Evolutionary conservation across 1,284 basidiomycete species (phyloP), one percentile per base, ranked within the genome.

Genomic region (Cerioporus squamosus): DNA sequence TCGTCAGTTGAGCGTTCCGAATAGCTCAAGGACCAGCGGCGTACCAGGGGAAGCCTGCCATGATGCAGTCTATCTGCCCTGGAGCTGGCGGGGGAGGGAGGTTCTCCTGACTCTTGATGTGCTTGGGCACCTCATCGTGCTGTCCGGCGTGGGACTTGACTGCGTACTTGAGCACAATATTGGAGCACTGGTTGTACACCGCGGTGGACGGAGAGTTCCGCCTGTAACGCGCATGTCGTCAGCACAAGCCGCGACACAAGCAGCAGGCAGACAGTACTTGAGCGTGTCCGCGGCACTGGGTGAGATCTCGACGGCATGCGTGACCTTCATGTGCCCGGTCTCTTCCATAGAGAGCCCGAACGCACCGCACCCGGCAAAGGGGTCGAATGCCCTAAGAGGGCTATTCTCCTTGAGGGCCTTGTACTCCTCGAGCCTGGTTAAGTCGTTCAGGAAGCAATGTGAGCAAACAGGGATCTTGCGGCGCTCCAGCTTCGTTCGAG

Each of bases 21-120:
- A 33, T 8, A 38, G 5, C 31, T 15, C 3, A 8, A 20, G 3
- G 14, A 6, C 5, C 40, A 3, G 4, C 20, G 5, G 67, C 75
- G 51, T 70, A 87, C 90, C 91, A 93, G 49, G 90, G 90, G 65
- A 92, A 88, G 0, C 91, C 90, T 10, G 85, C 81, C 15, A 83
- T 71, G 22, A 93, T 78, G 36, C 84, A 79, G 48, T 90, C 81
- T 44, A 90, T 81, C 3, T 85, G 77, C 15, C 77, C 79, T 4
- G 79, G 81, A 40, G 73, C 74, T 2, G 82, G 82, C 23, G 82
- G 67, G 6, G 80, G 81, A 8, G 84, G 61, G 8, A 67, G 67
- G 3, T 7, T 61, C 66, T 39, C 72, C 3, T 51, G 71, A 15
- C 75, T 66, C 48, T 73, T 42, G 8, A 66, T 44, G 22, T 64